Conservation (phyloP, 352 stramenopile genomes). For the Phytophthora meadii region DNA sequence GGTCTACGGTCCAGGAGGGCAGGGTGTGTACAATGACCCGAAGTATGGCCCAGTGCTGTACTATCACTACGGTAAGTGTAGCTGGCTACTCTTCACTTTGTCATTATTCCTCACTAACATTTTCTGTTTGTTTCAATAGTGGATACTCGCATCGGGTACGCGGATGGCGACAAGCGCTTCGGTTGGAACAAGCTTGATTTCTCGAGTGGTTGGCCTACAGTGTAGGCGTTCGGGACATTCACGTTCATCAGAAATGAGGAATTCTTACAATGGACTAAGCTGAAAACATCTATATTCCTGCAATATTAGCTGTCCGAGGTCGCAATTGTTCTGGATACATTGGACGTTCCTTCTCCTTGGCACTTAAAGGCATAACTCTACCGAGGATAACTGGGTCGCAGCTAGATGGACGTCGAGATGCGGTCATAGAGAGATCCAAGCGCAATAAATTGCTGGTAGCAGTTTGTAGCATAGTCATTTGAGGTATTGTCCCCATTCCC, state of each 20-base stretch:
- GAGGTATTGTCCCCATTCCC: constrained; percentile 51
- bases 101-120: constrained; percentile 1
- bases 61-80: constrained; percentile 58
- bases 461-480: constrained; percentile 42
- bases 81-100: neutral
- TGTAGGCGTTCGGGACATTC: constrained; percentile 15
- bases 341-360: constrained; percentile 16
- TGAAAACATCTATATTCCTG: constrained; percentile 12
- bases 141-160: constrained; percentile 53
- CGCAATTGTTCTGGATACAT: constrained; percentile 18
- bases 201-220: constrained; percentile 50
- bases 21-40: constrained; percentile 55
- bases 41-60: constrained; percentile 52
- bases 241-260: too few species aligned
- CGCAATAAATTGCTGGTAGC: constrained; percentile 24
- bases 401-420: constrained; percentile 33
- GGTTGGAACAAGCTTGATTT: constrained; percentile 65
- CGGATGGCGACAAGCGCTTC: constrained; percentile 56
- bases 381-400: constrained; percentile 37
- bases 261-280: neutral
- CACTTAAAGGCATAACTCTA: constrained; percentile 15
- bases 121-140: constrained; percentile 30
- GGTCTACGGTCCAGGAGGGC: constrained; percentile 55
- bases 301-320: constrained; percentile 26
- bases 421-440: constrained; percentile 26